Percentiles rank a stretch among this genome's conserved stretches.
Evolutionary conservation across 495 filamentous ascomycete genomes (phyloP).

Genomic region (Hypoxylon subgilvum): DNA sequence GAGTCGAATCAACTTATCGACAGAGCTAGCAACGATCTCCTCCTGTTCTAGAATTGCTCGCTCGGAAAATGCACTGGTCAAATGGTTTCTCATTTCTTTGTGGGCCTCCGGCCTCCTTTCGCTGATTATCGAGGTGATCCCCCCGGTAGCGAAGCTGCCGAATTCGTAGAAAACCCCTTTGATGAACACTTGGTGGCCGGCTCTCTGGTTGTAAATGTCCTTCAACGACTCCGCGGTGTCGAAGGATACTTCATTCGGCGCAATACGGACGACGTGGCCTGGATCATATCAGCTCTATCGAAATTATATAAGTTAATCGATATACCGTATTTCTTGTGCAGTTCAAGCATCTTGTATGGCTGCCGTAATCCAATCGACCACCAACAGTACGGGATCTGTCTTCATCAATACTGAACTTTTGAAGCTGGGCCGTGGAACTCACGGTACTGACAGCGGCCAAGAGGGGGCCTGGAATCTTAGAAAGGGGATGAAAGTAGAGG

Average conservation of each 20-base stretch:
- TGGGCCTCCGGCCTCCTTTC: slow-evolving; percentile 44
- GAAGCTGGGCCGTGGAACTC: not conserved
- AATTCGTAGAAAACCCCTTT: slow-evolving; percentile 39
- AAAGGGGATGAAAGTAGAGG: slow-evolving; percentile 58
- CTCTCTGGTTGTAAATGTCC: slow-evolving; percentile 50
- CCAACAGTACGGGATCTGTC: slow-evolving; percentile 30
- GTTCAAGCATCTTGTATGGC: slow-evolving; percentile 23
- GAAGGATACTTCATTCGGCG: slow-evolving; percentile 56
- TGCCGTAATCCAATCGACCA: slow-evolving; percentile 20
- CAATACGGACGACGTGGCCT: slow-evolving; percentile 51
- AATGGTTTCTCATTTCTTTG: slow-evolving; percentile 39
- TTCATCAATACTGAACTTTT: not conserved
- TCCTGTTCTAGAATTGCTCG: slow-evolving; percentile 52
- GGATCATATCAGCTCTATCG: not conserved
- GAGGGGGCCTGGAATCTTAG: slow-evolving; percentile 57
- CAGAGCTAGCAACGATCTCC: slow-evolving; percentile 41
- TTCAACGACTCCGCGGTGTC: slow-evolving; percentile 47
- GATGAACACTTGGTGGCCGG: slow-evolving; percentile 39
- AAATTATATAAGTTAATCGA: not conserved
- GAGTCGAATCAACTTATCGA: slow-evolving; percentile 12
- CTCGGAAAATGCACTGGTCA: slow-evolving; percentile 46
- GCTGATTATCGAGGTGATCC: slow-evolving; percentile 31
- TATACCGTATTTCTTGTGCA: slow-evolving; percentile 38
- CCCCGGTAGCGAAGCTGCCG: slow-evolving; percentile 36
- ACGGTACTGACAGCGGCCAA: slow-evolving; percentile 24